A percentile compares a stretch with the other conserved stretches of the same genome.
Conservation (phyloP, 768 basidiomycete genomes). For the Roridomyces roridus region DNA sequence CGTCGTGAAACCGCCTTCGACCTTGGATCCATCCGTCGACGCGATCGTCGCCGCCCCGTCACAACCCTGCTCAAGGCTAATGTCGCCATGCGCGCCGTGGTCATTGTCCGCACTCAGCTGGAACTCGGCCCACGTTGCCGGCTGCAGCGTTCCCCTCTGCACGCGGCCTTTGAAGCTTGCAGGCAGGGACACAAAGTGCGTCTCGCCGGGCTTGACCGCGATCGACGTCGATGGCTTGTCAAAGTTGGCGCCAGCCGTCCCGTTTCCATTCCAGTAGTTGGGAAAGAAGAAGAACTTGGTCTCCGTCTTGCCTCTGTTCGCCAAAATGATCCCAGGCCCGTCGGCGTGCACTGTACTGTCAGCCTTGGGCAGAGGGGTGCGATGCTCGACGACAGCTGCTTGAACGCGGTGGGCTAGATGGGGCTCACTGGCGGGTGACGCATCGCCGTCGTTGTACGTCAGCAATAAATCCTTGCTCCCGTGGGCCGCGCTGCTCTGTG, state of each 20-base stretch:
- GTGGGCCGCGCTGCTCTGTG: not conserved
- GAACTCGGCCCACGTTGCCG: conserved; percentile 5
- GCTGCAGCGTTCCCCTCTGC: conserved; percentile 1
- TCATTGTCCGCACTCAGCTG: conserved; percentile 1
- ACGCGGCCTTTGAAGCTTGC: conserved; percentile 1
- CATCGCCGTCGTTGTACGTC: conserved; percentile 6
- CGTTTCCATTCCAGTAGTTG: conserved; percentile 4
- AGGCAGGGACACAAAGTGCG: conserved; percentile 1
- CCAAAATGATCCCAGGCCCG: not conserved
- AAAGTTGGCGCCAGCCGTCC: not conserved
- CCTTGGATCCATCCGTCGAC: conserved; percentile 2
- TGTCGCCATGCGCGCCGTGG: conserved; percentile 2
- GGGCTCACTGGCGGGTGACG: not conserved
- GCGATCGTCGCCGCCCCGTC: conserved; percentile 5
- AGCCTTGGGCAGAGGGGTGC: not conserved
- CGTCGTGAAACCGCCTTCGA: not conserved
- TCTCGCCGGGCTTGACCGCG: conserved; percentile 1
- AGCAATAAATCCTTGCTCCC: conserved; percentile 1
- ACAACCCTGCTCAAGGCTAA: conserved; percentile 1
- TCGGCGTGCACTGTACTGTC: not conserved
- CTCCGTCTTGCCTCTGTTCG: not conserved
- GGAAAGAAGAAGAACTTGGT: conserved; percentile 3
- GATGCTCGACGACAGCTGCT: not conserved
- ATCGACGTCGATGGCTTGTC: conserved; percentile 2
- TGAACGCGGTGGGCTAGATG: conserved; percentile 2